Evolutionary conservation across 164 flowering plant genomes (phyloP).

Genomic region (Dillenia turbinata): DNA sequence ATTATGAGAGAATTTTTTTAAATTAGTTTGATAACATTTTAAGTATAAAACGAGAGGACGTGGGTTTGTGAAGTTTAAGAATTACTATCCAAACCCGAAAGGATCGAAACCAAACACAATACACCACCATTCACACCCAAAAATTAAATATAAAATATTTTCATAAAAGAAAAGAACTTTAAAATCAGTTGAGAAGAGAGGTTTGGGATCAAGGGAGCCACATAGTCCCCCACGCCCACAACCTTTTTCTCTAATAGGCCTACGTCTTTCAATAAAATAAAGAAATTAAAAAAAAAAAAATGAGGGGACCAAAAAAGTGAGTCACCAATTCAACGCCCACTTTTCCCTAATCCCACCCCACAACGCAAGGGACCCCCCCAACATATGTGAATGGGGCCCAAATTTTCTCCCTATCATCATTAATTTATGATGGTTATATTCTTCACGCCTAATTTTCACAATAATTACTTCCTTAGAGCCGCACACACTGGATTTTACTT

Average conservation of each 20-base stretch:
- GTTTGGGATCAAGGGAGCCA: conserved; percentile 5
- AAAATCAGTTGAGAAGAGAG: neutral
- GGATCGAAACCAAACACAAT: neutral
- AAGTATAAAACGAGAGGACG: too few relatives aligned
- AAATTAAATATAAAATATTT: conserved; percentile 1
- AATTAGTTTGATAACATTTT: too few relatives aligned
- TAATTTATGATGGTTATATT: conserved; percentile 14
- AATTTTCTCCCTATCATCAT: conserved; percentile 13
- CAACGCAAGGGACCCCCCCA: conserved; percentile 5
- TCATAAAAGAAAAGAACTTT: neutral
- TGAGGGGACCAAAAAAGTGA: too few relatives aligned
- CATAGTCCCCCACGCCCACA: conserved; percentile 17
- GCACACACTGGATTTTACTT: neutral
- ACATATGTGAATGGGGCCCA: conserved; percentile 11
- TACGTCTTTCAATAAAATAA: too few relatives aligned
- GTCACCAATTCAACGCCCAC: neutral
- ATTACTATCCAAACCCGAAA: conserved; percentile 9
- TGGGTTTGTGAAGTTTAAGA: conserved; percentile 8
- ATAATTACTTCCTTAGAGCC: conserved; percentile 8
- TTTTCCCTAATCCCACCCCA: neutral
- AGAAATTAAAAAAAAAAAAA: too few relatives aligned
- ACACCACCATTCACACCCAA: neutral
- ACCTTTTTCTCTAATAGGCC: too few relatives aligned
- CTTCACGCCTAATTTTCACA: conserved; percentile 8
- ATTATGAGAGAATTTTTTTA: too few relatives aligned